These are phyloP conservation scores for Oryza nivara DNA, from an alignment of 176 grass and related monocot species.

Conservation along the genomic window DNA sequence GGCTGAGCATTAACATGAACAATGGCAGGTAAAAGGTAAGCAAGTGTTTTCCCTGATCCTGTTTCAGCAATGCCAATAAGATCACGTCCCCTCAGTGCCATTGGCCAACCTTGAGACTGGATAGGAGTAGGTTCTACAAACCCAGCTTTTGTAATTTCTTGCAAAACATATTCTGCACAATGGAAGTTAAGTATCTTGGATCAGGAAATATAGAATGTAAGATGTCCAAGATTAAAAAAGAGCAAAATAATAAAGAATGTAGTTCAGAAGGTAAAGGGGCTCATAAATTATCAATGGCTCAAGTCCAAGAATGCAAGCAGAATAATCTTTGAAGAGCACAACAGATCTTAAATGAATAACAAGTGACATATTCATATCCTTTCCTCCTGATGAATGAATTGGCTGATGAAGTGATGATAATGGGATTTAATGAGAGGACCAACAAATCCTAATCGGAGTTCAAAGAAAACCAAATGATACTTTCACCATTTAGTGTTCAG, in stretches of 20 bases:
- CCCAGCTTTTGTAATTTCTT: slow-evolving; percentile 89
- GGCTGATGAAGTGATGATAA: background rate
- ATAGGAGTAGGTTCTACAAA: slow-evolving; percentile 95
- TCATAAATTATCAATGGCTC: background rate
- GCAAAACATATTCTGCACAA: slow-evolving; percentile 79
- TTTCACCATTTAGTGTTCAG: background rate
- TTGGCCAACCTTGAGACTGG: slow-evolving; percentile 97
- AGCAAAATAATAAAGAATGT: slow-evolving; percentile 21
- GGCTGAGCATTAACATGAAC: slow-evolving; percentile 98
- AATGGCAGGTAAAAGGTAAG: slow-evolving; percentile 91
- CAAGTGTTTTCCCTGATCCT: slow-evolving; percentile 95
- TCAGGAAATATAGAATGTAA: background rate
- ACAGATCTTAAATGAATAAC: background rate
- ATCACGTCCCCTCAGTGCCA: slow-evolving; percentile 85
- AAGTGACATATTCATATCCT: slow-evolving; percentile 1
- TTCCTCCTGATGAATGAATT: background rate
- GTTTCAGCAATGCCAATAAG: slow-evolving; percentile 98
- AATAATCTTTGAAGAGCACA: background rate
- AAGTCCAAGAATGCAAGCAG: background rate
- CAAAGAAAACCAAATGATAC: background rate
- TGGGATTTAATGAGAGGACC: slow-evolving; percentile 5
- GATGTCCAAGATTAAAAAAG: slow-evolving; percentile 3
- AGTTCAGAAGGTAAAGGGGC: background rate
- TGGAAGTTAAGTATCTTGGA: slow-evolving; percentile 11
- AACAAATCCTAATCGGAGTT: background rate